phyloP scores from a whole-genome alignment of 495 filamentous ascomycete genomes.

The Hypoxylon fuscum region DNA sequence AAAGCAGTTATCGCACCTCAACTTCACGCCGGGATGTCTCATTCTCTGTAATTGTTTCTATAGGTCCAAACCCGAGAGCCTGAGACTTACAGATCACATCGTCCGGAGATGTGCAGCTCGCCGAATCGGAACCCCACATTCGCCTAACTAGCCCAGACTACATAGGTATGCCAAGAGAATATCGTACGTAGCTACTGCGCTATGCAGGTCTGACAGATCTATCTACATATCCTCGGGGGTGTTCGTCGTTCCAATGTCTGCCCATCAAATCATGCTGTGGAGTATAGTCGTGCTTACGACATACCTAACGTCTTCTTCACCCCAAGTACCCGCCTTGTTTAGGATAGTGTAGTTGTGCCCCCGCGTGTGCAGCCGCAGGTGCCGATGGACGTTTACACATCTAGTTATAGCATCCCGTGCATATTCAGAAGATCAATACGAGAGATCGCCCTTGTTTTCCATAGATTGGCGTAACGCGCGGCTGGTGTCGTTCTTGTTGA shows the following conservation, averaged over 20 bases:
- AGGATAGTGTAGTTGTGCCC: too few species aligned
- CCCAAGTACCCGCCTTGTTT: too few species aligned
- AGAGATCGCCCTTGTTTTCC: too few species aligned
- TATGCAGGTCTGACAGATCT: conserved; percentile 3
- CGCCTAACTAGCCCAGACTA: background rate
- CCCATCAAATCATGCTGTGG: too few species aligned
- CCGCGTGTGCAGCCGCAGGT: too few species aligned
- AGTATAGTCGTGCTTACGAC: too few species aligned
- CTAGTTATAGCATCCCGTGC: too few species aligned
- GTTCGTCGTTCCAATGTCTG: background rate
- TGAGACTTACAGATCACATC: background rate
- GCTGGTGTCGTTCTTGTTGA: too few species aligned
- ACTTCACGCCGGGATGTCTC: conserved; percentile 6
- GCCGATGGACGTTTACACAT: too few species aligned
- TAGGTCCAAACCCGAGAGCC: background rate
- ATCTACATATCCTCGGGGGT: background rate
- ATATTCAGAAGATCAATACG: too few species aligned
- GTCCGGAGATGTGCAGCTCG: background rate
- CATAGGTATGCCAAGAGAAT: background rate
- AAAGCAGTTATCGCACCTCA: background rate
- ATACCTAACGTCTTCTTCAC: too few species aligned
- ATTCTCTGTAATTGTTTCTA: background rate
- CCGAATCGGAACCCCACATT: background rate
- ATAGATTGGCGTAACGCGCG: too few species aligned
- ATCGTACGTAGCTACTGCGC: background rate